Base-by-base conservation (phyloP, 2,329 filamentous ascomycete genomes). In the Paracoccidioides brasiliensis region DNA sequence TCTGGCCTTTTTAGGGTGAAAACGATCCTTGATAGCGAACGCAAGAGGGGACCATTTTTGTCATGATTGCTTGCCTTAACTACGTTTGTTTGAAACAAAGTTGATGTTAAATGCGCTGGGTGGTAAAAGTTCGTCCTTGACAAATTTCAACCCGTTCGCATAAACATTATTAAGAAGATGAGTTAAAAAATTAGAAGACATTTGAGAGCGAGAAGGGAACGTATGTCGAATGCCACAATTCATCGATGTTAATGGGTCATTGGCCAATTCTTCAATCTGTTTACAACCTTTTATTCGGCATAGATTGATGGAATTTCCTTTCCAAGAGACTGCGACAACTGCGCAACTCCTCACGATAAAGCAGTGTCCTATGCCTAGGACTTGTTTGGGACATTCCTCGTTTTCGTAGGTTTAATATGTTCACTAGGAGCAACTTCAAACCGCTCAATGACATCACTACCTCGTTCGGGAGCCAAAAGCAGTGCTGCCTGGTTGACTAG, bases 401-500 rank as follows among this genome's bases (percentile, higher is more conserved):
- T 22, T 42, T 4, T n/a, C 7, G 10, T 41, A 8, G 28, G 15
- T 33, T 38, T 35, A 22, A 43, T 52, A 8, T 33, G 32, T 12
- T 15, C 28, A n/a, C 37, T 4, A 43, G 38, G 38, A 42, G n/a
- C 15, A 9, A 22, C 12, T 45, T 35, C 45, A 33, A 40, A n/a
- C 28, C 49, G 35, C 14, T 61, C 50, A 53, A 44, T 12, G 30
- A 35, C 45, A 10, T 15, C 30, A 8, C 30, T 40, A 30, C 50
- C 49, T 10, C 33, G 41, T 7, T 57, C 62, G 35, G 67, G 61
- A n/a, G 63, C 62, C 22, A 72, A 60, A 14, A 72, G 48, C 54
- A 61, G 63, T 40, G 66, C 67, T 22, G 69, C 64, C 48, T 65
- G 65, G 56, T 66, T 66, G n/a, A 68, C 67, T 55, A 68, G 52